Base-by-base conservation (phyloP, 345 rosid genomes). In the Excoecaria agallocha region DNA sequence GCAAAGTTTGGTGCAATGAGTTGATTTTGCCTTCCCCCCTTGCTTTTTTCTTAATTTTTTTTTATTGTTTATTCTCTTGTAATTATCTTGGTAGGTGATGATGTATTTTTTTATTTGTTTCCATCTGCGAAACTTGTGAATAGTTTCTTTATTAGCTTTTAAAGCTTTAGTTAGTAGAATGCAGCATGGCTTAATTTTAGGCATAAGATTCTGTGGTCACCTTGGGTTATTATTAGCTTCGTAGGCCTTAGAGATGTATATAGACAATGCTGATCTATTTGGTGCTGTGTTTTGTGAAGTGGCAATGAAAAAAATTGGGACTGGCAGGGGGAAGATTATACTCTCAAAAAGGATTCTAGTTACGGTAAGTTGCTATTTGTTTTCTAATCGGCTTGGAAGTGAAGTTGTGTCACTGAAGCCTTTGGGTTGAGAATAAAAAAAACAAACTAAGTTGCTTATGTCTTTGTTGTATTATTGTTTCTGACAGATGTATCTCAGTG, bases 321-420 rank as follows among this genome's bases (percentile, higher is more conserved):
- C 69, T 86, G 91, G 88, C 74, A 74, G 55, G 74, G 48, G 12
- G 80, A 55, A 50, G 83, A 76, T 46, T 78, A 75, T 77, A 55
- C 79, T 71, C 55, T 75, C 22, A 78, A 81, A 60, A 82, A 85
- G 75, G 82, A 78, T 48, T 56, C 81, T 38, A 73, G 76, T 81
- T 30, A 65, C 50, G 83, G 93, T 89, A 77, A 79, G 81, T 62
- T 79, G 3, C 45, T 10, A 7, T 30, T 4, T 50, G 54, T 22
- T 57, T 60, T 38, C 45, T 25, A 3, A 15, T 78, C 66, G 73
- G 43, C 37, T 66, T 55, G 24, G 20, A 16, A 68, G 49, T 11
- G 65, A 70, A 37, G 19, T 1, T 30, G 54, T 58, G 55, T 11
- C 15, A 4, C 10, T 16, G 24, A 19, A 51, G 50, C 12, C 30